These are phyloP conservation scores for Vitis hybrid DNA, from an alignment of 177 flowering plant species.

Conservation along the genomic window DNA sequence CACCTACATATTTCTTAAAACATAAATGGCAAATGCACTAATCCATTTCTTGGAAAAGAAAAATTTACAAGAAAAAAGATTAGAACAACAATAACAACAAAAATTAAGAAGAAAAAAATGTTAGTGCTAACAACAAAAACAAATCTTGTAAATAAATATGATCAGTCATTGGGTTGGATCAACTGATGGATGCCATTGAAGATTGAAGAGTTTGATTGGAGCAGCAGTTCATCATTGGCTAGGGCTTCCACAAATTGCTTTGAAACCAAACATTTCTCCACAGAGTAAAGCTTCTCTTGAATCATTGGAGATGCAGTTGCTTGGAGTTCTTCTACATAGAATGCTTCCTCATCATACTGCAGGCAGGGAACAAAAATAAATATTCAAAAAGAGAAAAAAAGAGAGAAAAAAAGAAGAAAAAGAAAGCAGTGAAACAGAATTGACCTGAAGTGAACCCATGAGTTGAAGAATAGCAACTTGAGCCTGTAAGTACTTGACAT, in stretches of 20 bases:
- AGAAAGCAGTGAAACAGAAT: slow-evolving; percentile 16
- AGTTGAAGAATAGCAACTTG: slow-evolving; percentile 53
- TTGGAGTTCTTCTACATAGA: slow-evolving; percentile 19
- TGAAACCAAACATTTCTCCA: slow-evolving; percentile 62
- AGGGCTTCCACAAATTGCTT: slow-evolving; percentile 19
- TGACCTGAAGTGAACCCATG: slow-evolving; percentile 24
- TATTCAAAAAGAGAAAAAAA: neutral
- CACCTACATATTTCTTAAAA: too few relatives aligned
- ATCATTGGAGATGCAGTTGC: slow-evolving; percentile 34
- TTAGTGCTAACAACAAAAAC: too few relatives aligned
- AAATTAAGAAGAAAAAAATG: too few relatives aligned
- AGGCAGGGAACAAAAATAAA: neutral
- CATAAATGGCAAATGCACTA: too few relatives aligned
- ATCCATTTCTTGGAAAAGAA: too few relatives aligned
- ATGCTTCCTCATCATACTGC: slow-evolving; percentile 23
- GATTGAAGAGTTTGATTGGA: slow-evolving; percentile 18
- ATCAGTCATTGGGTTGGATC: slow-evolving; percentile 12
- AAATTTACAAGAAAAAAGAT: too few relatives aligned
- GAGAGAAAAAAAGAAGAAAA: neutral
- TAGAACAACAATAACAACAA: too few relatives aligned
- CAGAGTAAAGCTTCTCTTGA: slow-evolving; percentile 55
- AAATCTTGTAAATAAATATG: too few relatives aligned
- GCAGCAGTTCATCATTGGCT: slow-evolving; percentile 13
- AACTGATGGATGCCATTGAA: slow-evolving; percentile 8
- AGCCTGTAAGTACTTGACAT: slow-evolving; percentile 64